Evolutionary conservation across 805 yeast species (phyloP).

Genomic region (Yarrowia sp.): DNA sequence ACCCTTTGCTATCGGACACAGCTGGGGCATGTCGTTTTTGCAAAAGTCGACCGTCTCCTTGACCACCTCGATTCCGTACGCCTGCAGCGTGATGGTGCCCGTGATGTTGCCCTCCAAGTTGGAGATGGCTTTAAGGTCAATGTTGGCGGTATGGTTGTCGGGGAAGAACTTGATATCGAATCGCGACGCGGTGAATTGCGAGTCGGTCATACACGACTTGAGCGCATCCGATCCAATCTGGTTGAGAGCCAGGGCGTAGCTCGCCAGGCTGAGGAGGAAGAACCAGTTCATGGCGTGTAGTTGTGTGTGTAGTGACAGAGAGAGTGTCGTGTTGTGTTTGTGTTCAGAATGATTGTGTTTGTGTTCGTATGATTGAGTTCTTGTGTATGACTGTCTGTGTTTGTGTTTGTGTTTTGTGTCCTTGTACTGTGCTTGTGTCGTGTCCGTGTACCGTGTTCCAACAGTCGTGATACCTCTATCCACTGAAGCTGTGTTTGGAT

Average conservation of each 20-base stretch:
- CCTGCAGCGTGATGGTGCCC: slow-evolving; percentile 63
- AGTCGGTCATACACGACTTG: slow-evolving; percentile 86
- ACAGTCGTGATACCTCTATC: no score
- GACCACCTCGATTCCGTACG: slow-evolving; percentile 73
- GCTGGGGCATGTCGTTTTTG: slow-evolving; percentile 46
- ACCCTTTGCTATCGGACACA: slow-evolving; percentile 87
- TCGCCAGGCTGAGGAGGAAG: neutral
- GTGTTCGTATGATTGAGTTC: neutral
- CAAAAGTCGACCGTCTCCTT: slow-evolving; percentile 61
- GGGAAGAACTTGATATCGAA: slow-evolving; percentile 78
- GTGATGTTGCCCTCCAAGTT: slow-evolving; percentile 68
- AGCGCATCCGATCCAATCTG: slow-evolving; percentile 56
- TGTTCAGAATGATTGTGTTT: neutral
- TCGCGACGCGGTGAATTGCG: slow-evolving; percentile 77
- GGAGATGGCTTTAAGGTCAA: slow-evolving; percentile 74
- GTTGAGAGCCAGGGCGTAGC: slow-evolving; percentile 33
- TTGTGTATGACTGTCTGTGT: neutral
- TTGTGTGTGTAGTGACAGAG: neutral
- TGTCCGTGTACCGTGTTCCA: no score
- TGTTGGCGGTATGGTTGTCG: slow-evolving; percentile 54
- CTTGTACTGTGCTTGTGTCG: no score
- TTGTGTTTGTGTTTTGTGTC: no score
- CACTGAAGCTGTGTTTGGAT: no score
- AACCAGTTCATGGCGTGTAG: neutral
- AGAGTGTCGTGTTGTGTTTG: neutral